Conservation (phyloP, 208 protist species). For the Acanthamoeba lenticulata region DNA sequence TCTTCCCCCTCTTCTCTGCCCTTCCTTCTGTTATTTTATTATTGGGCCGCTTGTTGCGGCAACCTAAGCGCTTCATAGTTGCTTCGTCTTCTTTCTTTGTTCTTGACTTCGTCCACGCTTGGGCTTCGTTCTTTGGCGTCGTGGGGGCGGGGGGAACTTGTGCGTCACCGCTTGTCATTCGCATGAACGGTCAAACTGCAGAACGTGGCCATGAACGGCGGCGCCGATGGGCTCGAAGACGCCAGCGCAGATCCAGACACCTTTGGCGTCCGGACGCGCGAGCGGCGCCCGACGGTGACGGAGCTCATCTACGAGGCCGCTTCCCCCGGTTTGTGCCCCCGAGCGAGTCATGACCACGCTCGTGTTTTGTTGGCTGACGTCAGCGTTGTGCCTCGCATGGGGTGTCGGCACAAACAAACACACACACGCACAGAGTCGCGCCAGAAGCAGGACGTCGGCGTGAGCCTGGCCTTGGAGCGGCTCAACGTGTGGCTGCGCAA, state of each 20-base stretch:
- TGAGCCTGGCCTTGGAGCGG: not conserved
- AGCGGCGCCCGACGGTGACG: not conserved
- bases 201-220: not conserved
- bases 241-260: not conserved
- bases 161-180: too few relatives aligned
- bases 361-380: not conserved
- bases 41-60: too few relatives aligned
- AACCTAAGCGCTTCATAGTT: too few relatives aligned
- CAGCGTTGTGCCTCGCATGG: not conserved
- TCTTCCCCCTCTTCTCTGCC: not conserved
- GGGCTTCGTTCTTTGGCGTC: too few relatives aligned
- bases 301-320: slow-evolving; percentile 23
- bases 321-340: not conserved
- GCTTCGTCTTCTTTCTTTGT: not conserved
- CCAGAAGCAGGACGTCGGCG: not conserved
- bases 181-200: too few relatives aligned
- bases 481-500: slow-evolving; percentile 47
- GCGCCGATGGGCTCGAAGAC: not conserved
- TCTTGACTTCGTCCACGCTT: not conserved
- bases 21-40: not conserved
- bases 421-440: not conserved
- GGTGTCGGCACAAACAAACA: too few relatives aligned
- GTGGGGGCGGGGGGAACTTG: too few relatives aligned
- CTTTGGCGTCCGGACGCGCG: not conserved
- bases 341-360: not conserved